A percentile compares a stretch with the other conserved stretches of the same genome.
Evolutionary conservation across 768 basidiomycete species (phyloP).

Genomic region (Boletus subcaerulescens): DNA sequence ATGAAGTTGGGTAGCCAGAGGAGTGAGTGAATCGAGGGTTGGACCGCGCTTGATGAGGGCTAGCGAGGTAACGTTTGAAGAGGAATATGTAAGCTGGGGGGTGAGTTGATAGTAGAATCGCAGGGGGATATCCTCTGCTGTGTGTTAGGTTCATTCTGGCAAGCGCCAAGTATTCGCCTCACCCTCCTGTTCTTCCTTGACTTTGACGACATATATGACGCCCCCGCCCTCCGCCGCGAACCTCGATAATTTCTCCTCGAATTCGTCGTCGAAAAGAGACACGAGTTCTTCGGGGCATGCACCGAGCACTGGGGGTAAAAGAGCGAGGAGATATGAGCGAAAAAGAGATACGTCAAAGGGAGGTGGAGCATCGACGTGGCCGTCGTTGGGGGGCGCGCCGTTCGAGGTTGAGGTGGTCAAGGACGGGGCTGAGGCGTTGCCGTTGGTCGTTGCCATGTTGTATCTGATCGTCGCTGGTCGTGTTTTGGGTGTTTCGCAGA

Average conservation of each 20-base stretch:
- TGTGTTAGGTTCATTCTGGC: conserved; percentile 6
- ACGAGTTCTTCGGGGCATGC: conserved; percentile 63
- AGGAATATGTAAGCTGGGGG: conserved; percentile 73
- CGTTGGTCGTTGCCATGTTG: conserved; percentile 23
- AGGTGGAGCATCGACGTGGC: conserved; percentile 37
- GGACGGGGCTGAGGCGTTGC: conserved; percentile 24
- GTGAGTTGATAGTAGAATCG: conserved; percentile 66
- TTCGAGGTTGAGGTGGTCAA: conserved; percentile 31
- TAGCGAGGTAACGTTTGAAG: conserved; percentile 78
- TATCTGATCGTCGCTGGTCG: conserved; percentile 15
- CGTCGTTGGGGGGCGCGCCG: conserved; percentile 24
- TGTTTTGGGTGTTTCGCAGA: background rate
- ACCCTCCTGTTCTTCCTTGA: conserved; percentile 75
- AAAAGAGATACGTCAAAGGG: conserved; percentile 70
- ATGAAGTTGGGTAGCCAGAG: conserved; percentile 84
- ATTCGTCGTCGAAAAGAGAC: conserved; percentile 67
- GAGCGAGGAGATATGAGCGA: conserved; percentile 62
- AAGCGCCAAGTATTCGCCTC: conserved; percentile 17
- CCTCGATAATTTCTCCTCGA: conserved; percentile 69
- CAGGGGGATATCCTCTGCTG: conserved; percentile 62
- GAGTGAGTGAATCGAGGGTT: conserved; percentile 73
- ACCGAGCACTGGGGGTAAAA: conserved; percentile 84
- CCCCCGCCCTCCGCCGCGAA: conserved; percentile 76
- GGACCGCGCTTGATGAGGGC: conserved; percentile 93
- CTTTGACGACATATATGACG: conserved; percentile 81